Evolutionary conservation across 352 stramenopile species (phyloP), one percentile per base, ranked within the genome.

Genomic region (Blastocystis sp.): DNA sequence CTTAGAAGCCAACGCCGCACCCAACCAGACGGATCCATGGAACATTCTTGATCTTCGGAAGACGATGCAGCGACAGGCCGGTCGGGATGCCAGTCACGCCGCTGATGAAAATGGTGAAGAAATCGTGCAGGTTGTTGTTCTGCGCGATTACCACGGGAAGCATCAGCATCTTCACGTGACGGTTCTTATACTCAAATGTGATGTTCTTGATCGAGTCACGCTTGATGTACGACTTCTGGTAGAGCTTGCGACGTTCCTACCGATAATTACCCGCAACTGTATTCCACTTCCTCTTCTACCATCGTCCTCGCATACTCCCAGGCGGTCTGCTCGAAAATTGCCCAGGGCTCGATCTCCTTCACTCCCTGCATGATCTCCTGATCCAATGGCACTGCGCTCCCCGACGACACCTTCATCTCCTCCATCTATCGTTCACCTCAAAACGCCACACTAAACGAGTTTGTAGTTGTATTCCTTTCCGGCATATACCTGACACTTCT

Each of bases 381-480:
- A 10, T 56, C 28, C 21, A 77, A 34, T 7, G 66, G 66, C 19
- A 61, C 41, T 62, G 66, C 66, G 45, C 21, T 77, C 53, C 60
- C 66, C 0, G 23, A 77, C 11, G 66, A 77, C 5, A 43, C 23
- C 23, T 77, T 77, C 23, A 77, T 59, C 23, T 77, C 66, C 66
- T 77, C 66, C 41, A 77, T 34, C 66, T 77, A 77, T 9, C 23
- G 9, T 11, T 77, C 10, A 77, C 10, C 0, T 10, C 0, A 61
- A n/a, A 9, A 60, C 41, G 34, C 4, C 0, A 77, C 2, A 56
- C 7, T 0, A 38, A 28, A 77, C 66, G 21, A 77, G 43, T 34
- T 77, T 77, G 41, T 77, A 77, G 66, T 77, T 77, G 41, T 77
- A 77, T n/a, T 77, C 66, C 45, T 77, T 77, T 61, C 66, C 66